Evolutionary conservation across 805 yeast genomes (phyloP).

Genomic region (Metschnikowia reukaufii): DNA sequence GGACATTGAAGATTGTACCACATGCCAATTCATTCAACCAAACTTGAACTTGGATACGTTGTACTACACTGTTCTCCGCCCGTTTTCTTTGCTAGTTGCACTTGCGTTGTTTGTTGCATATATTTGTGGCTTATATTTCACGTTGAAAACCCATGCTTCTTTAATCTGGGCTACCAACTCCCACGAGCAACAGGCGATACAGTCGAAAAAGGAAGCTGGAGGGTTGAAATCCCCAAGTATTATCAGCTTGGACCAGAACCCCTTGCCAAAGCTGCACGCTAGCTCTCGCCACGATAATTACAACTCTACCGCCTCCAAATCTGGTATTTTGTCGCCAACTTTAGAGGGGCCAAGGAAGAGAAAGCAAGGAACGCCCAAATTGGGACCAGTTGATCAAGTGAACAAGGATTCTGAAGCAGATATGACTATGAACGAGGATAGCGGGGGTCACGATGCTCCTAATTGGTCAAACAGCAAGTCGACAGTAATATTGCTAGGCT

Average conservation of each 20-base stretch:
- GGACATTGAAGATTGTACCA: conserved; percentile 50
- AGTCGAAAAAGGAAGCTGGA: conserved; percentile 24
- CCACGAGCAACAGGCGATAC: conserved; percentile 29
- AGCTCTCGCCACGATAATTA: conserved; percentile 1
- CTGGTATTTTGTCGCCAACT: conserved; percentile 3
- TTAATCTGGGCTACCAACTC: conserved; percentile 78
- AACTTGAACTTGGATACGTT: conserved; percentile 67
- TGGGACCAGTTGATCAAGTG: conserved; percentile 1
- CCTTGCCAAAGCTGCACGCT: background rate
- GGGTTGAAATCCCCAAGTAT: conserved; percentile 38
- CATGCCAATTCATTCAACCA: conserved; percentile 78
- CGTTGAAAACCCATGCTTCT: conserved; percentile 94
- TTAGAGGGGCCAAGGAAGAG: conserved; percentile 5
- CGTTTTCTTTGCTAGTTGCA: conserved; percentile 81
- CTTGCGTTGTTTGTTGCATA: conserved; percentile 78
- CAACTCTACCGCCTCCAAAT: background rate
- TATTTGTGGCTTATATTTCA: conserved; percentile 85
- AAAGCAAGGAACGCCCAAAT: conserved; percentile 4
- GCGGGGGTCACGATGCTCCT: conserved; percentile 93
- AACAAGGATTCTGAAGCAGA: conserved; percentile 6
- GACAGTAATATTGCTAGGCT: conserved; percentile 73
- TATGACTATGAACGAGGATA: conserved; percentile 1
- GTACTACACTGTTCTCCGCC: conserved; percentile 68
- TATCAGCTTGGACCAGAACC: conserved; percentile 27
- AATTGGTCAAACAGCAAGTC: conserved; percentile 92